Base-by-base conservation (phyloP, 75 land plant species). In the Sequoia sempervirens region DNA sequence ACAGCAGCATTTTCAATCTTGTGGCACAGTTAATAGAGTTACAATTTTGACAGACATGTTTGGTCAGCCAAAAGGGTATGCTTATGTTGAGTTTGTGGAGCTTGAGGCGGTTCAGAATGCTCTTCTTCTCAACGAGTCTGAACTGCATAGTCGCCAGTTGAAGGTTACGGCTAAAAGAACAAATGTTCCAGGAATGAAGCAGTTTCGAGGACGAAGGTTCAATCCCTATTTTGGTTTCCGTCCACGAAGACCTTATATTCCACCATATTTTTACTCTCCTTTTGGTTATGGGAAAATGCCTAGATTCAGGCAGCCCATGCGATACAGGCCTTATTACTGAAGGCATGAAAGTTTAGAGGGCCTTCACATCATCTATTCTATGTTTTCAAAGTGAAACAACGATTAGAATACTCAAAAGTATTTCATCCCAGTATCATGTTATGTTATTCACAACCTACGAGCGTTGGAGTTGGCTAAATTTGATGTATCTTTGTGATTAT, bases 161-260 rank as follows among this genome's bases (percentile, higher is more conserved):
- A 45, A 95, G 97, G 94, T 96, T 1, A 90, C 95, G 32, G 91
- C 94, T 40, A 92, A 96, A 81, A 45, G 99, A 50, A 96, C 99
- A 45, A 95, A 96, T 81, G 81, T 96, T 50, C 99, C 97, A 73
- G 97, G 99, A 54, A 92, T 95, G 99, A 96, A 93, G 82, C 93
- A 89, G 38, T 91, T 69, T 69, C 88, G 91, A n/a, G 96, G 96
- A 72, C 87, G 95, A 79, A 87, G 92, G 6, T 88, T 86, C 38
- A 84, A 84, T 80, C 92, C 96, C 2, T 91, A 83, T 89, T 38
- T 68, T 66, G 90, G 88, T 30, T 91, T 84, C 81, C 84, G 86
- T 61, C 28, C 88, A 8, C 80, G 92, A 83, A 87, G 95, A 83
- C 89, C 94, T 4, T 92, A 76, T 82, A 83, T 92, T 86, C 90